Evolutionary conservation across 805 yeast genomes (phyloP), one percentile per base, ranked within the genome.

Genomic region (Danielia reshetovae): DNA sequence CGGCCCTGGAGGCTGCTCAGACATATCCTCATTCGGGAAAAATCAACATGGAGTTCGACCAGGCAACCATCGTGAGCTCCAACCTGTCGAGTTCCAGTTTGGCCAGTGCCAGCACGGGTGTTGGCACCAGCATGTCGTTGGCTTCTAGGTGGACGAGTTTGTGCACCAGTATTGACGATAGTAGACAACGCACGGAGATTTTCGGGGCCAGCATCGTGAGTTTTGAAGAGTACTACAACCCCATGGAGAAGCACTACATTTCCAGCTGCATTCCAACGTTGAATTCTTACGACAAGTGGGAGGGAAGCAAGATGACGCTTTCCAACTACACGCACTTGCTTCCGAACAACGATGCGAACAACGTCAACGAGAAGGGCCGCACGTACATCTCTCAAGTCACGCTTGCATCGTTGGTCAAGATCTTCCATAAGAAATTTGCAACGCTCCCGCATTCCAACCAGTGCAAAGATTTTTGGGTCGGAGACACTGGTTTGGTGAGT

Each of bases 251-350:
- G 43, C 58, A 54, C 35, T 64, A 57, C 43, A 62, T 67, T 14
- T 52, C 57, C 24, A 57, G 57, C 36, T 65, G 72, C 42, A 44
- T 65, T 9, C 70, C 69, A 1, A 51, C 47, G 27, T 52, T 66
- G 34, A 62, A 63, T 41, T 59, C 68, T 8, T 65, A 34, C 40
- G 71, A 65, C 40, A 57, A 49, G 37, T 67, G 72, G 72, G 31
- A 17, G 8, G 52, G 52, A 6, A 21, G 29, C 19, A 24, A 24
- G 14, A 23, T 48, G 27, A 47, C 51, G 21, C 32, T 48, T 12
- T 37, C 43, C 18, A 35, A 44, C 27, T 40, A 18, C 38, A 32
- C 32, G 30, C 25, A 10, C 12, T 36, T 41, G 31, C 18, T 40
- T 24, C 42, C 46, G 7, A 19, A 25, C 14, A 34, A 37, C 32